Evolutionary conservation across 2,329 filamentous ascomycete species (phyloP).

Genomic region (Paecilomyces formosus): DNA sequence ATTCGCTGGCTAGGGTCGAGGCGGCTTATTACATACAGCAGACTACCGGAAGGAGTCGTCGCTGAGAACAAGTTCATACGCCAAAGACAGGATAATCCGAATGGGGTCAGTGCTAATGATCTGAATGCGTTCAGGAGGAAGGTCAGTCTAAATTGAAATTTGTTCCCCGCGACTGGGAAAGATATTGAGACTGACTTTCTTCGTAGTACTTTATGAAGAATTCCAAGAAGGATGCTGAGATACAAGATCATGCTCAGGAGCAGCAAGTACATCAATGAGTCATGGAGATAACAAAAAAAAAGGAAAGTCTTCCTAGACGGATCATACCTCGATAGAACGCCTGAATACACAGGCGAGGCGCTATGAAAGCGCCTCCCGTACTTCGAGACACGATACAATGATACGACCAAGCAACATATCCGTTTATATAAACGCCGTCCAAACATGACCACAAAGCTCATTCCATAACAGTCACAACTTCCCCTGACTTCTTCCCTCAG

Average conservation of each 20-base stretch:
- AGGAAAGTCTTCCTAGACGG: neutral
- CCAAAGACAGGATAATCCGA: conserved; percentile 23
- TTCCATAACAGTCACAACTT: neutral
- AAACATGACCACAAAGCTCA: neutral
- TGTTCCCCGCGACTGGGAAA: neutral
- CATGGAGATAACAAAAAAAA: neutral
- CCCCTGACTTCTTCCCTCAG: neutral
- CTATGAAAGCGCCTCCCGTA: neutral
- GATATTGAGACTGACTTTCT: neutral
- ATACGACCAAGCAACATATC: neutral
- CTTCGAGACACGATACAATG: neutral
- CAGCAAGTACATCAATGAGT: neutral
- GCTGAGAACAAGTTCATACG: conserved; percentile 21
- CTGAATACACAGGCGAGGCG: neutral
- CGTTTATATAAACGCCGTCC: neutral
- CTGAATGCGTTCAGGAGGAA: conserved; percentile 60
- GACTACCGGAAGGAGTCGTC: conserved; percentile 53
- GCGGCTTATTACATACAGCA: conserved; percentile 76
- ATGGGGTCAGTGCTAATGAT: conserved; percentile 53
- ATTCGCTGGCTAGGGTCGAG: conserved; percentile 60
- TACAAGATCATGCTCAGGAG: neutral
- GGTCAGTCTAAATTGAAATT: conserved; percentile 13
- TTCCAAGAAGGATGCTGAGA: neutral
- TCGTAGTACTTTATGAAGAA: neutral
- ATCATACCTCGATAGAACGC: neutral